phyloP scores from a whole-genome alignment of 2,329 filamentous ascomycete genomes.

The Rutstroemia sp. region DNA sequence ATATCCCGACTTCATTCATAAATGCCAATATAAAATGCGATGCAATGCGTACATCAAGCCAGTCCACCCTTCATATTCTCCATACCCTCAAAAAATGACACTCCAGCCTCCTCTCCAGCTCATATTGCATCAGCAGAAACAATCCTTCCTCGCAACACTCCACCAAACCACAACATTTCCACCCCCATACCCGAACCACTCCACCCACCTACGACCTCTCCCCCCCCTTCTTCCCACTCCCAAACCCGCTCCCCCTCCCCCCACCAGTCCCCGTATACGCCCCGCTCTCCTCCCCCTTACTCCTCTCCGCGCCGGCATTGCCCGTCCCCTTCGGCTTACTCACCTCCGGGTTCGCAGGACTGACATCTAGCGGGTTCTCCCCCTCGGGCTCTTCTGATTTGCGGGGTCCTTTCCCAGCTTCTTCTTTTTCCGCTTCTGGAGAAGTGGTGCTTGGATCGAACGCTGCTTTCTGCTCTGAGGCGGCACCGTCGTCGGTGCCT shows the following conservation, averaged over 20 bases:
- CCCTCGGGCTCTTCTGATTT: background rate
- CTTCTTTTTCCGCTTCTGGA: slow-evolving; percentile 41
- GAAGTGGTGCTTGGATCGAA: slow-evolving; percentile 47
- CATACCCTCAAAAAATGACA: background rate
- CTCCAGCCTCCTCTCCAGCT: too few relatives aligned
- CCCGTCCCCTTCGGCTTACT: slow-evolving; percentile 39
- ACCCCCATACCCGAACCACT: slow-evolving; percentile 29
- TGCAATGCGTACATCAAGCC: too few relatives aligned
- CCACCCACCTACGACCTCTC: slow-evolving; percentile 20
- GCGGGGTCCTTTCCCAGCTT: slow-evolving; percentile 26
- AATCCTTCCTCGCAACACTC: too few relatives aligned
- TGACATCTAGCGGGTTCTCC: slow-evolving; percentile 48
- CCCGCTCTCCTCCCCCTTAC: slow-evolving; percentile 18
- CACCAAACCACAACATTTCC: slow-evolving; percentile 21
- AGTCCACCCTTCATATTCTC: too few relatives aligned
- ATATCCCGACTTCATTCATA: too few relatives aligned
- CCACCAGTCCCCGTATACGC: background rate
- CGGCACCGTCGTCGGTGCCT: slow-evolving; percentile 52
- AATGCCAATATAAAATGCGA: too few relatives aligned
- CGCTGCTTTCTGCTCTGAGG: slow-evolving; percentile 50
- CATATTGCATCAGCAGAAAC: background rate
- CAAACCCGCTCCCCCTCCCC: slow-evolving; percentile 29
- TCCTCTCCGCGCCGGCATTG: slow-evolving; percentile 36
- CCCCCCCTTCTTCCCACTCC: slow-evolving; percentile 32
- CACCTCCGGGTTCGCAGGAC: slow-evolving; percentile 52